Base-by-base conservation (phyloP, 2,329 filamentous ascomycete genomes). In the Pezizomycotina sp. region DNA sequence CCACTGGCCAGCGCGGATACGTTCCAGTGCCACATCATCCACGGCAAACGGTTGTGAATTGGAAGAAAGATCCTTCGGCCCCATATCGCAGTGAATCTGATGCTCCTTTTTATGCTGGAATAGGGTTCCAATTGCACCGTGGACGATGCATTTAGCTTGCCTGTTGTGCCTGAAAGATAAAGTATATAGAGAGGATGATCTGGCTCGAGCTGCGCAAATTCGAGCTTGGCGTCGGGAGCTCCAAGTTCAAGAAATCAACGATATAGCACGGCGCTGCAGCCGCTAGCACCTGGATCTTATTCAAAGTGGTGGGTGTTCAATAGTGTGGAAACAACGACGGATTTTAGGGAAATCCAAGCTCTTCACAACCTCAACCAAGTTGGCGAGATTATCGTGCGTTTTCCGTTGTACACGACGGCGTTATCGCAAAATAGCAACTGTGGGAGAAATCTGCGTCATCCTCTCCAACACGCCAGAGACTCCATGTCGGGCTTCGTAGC, bases 11-110 rank as follows among this genome's bases (percentile, higher is more conserved):
- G 71, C 4, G 76, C 81, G 1, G 81, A 86, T 13, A 93, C 69
- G 25, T 84, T 74, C 84, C 86, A 95, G 56, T 95, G 86, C 83
- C 84, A 93, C 86, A 95, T 95, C 84, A 98, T 95, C 89, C 49
- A 51, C 9, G 50, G 47, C n/a, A n/a, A 15, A 51, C 47, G 9
- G 50, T 52, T 10, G 50, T 50, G 25, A 50, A 51, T 28, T 51
- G 50, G 37, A 52, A 50, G 27, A 52, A 52, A 41, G 39, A n/a
- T 37, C 41, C 41, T 44, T 21, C 5, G 22, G 22, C 22, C 67
- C 65, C 46, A 98, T 72, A 14, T 83, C 82, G 55, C 78, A 80
- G 55, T 95, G 86, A 3, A 95, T 64, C 29, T 77, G 68, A 54
- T 92, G 84, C 55, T 95, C 89, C 56, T 98, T 98, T 60, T 95